These are phyloP conservation scores for Epichloe aotearoae DNA, from an alignment of 2,329 filamentous ascomycete species.

Conservation along the genomic window DNA sequence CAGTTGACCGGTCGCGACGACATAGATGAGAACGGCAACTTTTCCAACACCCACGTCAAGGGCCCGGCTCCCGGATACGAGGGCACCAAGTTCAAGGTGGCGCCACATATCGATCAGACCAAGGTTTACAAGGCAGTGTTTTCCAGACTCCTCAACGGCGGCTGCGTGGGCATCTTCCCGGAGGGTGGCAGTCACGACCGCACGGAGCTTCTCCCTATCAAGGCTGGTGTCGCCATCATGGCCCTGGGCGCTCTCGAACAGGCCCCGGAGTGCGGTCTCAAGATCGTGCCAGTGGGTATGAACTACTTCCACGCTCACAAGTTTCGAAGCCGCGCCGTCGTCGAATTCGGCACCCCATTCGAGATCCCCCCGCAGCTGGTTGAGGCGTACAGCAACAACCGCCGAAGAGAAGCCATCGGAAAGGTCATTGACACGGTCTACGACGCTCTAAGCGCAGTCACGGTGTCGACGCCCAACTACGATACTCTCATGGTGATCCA, in stretches of 20 bases:
- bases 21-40: slow-evolving; percentile 51
- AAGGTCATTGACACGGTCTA: slow-evolving; percentile 77
- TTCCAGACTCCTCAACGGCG: slow-evolving; percentile 63
- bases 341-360: slow-evolving; percentile 86
- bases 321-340: slow-evolving; percentile 87
- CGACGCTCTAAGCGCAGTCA: slow-evolving; percentile 73
- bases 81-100: slow-evolving; percentile 74
- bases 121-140: slow-evolving; percentile 92
- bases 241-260: slow-evolving; percentile 79
- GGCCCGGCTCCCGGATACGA: slow-evolving; percentile 49
- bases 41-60: slow-evolving; percentile 40
- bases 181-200: slow-evolving; percentile 94
- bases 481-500: slow-evolving; percentile 96
- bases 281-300: slow-evolving; percentile 95
- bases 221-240: slow-evolving; percentile 97
- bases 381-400: slow-evolving; percentile 69
- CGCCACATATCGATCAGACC: slow-evolving; percentile 87
- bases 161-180: slow-evolving; percentile 92
- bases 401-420: slow-evolving; percentile 77
- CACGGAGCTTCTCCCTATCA: slow-evolving; percentile 79
- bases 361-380: slow-evolving; percentile 77
- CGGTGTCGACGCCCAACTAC: slow-evolving; percentile 84
- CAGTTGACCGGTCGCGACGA: slow-evolving; percentile 76
- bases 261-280: slow-evolving; percentile 74
- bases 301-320: slow-evolving; percentile 99